Conservation (phyloP, 495 filamentous ascomycete species). For the Penicillium subrubescens region DNA sequence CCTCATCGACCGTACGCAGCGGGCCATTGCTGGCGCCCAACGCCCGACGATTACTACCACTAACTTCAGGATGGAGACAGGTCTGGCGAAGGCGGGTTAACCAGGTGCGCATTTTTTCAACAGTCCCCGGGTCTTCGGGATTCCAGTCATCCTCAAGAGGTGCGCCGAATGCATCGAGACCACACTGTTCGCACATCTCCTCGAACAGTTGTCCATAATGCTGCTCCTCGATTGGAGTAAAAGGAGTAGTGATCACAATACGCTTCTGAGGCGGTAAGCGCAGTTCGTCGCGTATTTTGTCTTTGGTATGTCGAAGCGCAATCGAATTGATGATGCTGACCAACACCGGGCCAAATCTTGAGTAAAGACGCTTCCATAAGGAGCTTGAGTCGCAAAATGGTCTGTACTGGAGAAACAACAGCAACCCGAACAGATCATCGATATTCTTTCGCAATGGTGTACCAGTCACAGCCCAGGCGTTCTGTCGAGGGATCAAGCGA, state of each 20-base stretch:
- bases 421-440: conserved; percentile 65
- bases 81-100: conserved; percentile 74
- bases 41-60: conserved; percentile 64
- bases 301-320: conserved; percentile 84
- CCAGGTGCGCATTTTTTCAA: conserved; percentile 73
- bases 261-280: conserved; percentile 73
- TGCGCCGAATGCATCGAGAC: conserved; percentile 63
- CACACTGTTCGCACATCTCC: conserved; percentile 69
- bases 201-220: conserved; percentile 74
- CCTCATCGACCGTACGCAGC: conserved; percentile 78
- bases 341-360: conserved; percentile 60
- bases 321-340: conserved; percentile 65
- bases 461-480: conserved; percentile 92
- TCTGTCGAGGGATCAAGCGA: conserved; percentile 73
- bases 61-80: conserved; percentile 82
- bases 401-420: conserved; percentile 78
- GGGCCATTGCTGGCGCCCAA: conserved; percentile 66
- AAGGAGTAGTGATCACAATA: conserved; percentile 85
- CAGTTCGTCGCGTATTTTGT: conserved; percentile 69
- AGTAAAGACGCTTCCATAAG: conserved; percentile 69
- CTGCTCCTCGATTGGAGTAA: conserved; percentile 85
- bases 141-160: conserved; percentile 64
- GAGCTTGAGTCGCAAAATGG: conserved; percentile 64
- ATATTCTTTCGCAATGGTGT: conserved; percentile 84
- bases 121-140: conserved; percentile 52